Conservation (phyloP, 176 grass and related monocot genomes). For the Oryza coarctata region DNA sequence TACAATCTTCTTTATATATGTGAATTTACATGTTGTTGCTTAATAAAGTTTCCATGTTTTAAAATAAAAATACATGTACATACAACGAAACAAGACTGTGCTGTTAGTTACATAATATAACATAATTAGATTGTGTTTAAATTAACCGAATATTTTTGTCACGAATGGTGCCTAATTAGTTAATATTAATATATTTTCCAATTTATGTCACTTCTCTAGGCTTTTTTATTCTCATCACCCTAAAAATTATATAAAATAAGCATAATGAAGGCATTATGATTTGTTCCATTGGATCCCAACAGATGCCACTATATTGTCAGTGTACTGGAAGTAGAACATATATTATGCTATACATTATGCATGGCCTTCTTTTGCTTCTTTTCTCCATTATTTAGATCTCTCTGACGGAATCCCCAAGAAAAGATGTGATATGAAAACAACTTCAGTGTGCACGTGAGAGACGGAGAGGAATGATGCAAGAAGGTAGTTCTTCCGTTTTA, state of each 20-base stretch:
- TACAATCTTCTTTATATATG: background rate
- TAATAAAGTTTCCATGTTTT: background rate
- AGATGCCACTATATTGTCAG: background rate
- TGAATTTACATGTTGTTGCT: background rate
- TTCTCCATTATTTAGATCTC: background rate
- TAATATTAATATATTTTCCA: background rate
- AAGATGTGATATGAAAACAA: conserved; percentile 7
- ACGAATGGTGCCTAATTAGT: too few species aligned
- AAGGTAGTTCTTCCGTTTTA: too few species aligned
- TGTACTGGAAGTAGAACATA: background rate
- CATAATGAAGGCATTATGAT: background rate
- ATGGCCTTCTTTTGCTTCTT: conserved; percentile 18
- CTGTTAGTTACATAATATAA: background rate
- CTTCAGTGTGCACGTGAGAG: conserved; percentile 19
- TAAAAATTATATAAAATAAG: background rate
- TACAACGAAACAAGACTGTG: background rate
- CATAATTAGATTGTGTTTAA: background rate
- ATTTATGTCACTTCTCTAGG: background rate
- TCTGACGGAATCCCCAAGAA: conserved; percentile 15
- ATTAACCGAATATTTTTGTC: too few species aligned
- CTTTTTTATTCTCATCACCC: background rate
- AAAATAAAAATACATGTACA: background rate
- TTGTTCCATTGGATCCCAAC: conserved; percentile 30
- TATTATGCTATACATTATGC: background rate
- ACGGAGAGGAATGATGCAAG: background rate